Evolutionary conservation across 2,329 filamentous ascomycete genomes (phyloP).

Genomic region (Stagonosporopsis vannaccii): DNA sequence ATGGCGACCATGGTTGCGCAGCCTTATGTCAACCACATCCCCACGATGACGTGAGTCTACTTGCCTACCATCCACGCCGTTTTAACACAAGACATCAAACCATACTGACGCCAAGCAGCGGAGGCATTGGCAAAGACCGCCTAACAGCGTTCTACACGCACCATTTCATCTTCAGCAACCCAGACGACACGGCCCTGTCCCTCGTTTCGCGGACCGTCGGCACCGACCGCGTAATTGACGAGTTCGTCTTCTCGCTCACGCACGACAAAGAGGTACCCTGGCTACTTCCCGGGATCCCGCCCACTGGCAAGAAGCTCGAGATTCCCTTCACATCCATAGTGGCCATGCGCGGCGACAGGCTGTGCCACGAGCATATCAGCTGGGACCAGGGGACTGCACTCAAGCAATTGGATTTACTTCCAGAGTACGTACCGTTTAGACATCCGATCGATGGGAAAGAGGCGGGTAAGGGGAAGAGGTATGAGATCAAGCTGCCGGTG

Average conservation of each 20-base stretch:
- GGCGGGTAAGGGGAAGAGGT: conserved; percentile 51
- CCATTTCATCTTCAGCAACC: conserved; percentile 79
- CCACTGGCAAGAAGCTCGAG: conserved; percentile 50
- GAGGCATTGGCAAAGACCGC: conserved; percentile 70
- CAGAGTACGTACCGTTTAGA: conserved; percentile 70
- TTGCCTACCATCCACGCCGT: too few relatives aligned
- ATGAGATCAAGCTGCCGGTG: conserved; percentile 69
- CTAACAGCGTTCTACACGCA: conserved; percentile 74
- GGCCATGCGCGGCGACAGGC: conserved; percentile 70
- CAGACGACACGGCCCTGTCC: conserved; percentile 70
- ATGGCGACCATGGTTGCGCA: conserved; percentile 84
- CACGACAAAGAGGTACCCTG: conserved; percentile 45
- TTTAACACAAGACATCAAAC: background rate
- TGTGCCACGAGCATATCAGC: conserved; percentile 74
- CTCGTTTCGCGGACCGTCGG: conserved; percentile 76
- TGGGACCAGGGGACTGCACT: conserved; percentile 74
- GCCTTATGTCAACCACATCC: conserved; percentile 80
- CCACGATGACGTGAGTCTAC: conserved; percentile 62
- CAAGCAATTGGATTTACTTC: conserved; percentile 67
- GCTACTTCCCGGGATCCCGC: conserved; percentile 47
- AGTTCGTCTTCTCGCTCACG: conserved; percentile 47
- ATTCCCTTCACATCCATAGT: conserved; percentile 71
- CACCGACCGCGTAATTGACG: conserved; percentile 67
- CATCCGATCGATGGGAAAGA: conserved; percentile 38
- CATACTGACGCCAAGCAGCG: conserved; percentile 42